Evolutionary conservation across 2,329 filamentous ascomycete species (phyloP).

Genomic region (Colletotrichum lentis): DNA sequence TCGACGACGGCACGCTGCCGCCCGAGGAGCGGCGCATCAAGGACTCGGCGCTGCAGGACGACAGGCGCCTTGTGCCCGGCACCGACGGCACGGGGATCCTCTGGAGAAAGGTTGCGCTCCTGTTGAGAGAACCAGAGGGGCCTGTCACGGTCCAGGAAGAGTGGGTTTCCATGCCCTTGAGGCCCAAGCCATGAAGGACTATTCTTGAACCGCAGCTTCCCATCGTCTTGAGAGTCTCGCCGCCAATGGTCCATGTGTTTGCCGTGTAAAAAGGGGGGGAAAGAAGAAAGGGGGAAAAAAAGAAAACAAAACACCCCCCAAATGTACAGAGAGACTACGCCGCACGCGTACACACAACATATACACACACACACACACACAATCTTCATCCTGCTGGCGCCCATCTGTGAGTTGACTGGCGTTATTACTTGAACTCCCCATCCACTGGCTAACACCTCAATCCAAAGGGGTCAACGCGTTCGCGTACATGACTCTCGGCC

Average conservation of each 20-base stretch:
- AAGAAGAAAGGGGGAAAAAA: no score
- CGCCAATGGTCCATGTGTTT: no score
- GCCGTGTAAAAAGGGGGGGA: no score
- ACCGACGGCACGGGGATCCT: constrained; percentile 4
- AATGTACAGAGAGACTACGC: no score
- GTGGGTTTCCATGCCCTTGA: constrained; percentile 16
- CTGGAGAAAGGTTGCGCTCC: constrained; percentile 20
- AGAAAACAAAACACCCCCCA: no score
- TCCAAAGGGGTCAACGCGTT: constrained; percentile 56
- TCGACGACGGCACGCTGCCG: constrained; percentile 41
- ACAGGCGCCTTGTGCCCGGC: not conserved
- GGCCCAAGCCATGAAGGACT: constrained; percentile 20
- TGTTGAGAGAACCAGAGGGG: constrained; percentile 22
- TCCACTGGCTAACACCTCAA: not conserved
- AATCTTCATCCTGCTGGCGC: constrained; percentile 45
- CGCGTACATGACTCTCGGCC: constrained; percentile 56
- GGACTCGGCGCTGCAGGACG: constrained; percentile 37
- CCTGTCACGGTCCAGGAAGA: constrained; percentile 19
- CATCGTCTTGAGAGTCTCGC: no score
- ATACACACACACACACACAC: not conserved
- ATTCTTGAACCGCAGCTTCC: not conserved
- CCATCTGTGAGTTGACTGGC: constrained; percentile 41
- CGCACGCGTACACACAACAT: no score
- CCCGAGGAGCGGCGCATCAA: constrained; percentile 43
- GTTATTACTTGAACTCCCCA: not conserved